Evolutionary conservation across 2,329 filamentous ascomycete species (phyloP), one percentile per base, ranked within the genome.

Genomic region (Cryphonectria nitschkei): DNA sequence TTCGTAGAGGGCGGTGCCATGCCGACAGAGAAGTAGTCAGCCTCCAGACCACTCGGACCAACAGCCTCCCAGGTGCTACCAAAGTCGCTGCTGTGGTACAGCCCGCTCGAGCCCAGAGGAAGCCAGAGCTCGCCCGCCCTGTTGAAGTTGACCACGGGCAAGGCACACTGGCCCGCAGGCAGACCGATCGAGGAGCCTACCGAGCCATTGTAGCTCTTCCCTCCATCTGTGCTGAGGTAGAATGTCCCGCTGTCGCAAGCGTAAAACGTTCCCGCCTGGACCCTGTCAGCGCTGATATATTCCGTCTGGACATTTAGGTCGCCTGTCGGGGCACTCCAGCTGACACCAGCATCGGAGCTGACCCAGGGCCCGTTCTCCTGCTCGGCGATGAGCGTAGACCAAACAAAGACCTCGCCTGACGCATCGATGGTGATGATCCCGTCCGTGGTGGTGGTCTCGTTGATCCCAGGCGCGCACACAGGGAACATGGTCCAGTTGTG

Each of bases 401-500:
- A 69, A 37, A 69, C 68, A 29, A 69, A 65, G n/a, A 54, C 9
- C 26, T 50, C 29, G 19, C 34, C 68, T 1, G 61, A 60, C 11
- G 68, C 68, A 32, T 69, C 68, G 29, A 69, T 65, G 26, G 41
- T 39, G 22, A 69, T 65, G 37, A 65, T 46, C 1, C 68, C 68
- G 37, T 65, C 68, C 11, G 50, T 58, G 6, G 61, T 65, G 9
- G 62, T 65, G 2, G 26, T 43, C 43, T 37, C 46, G 19, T 32
- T 46, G 29, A 69, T 69, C 3, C 68, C 68, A 16, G 68, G 68
- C 16, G 68, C 68, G 29, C 68, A 69, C 19, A 14, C 14, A 2
- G 68, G 61, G 11, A 69, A 69, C 68, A 69, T 65, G n/a, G 61
- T 60, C 68, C 68, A 69, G 50, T n/a, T 69, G 2, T 26, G 50